Percentiles rank a stretch among this genome's conserved stretches.
These are phyloP conservation scores for Colletotrichum sp. DNA, from an alignment of 2,329 filamentous ascomycete species.

Conservation along the genomic window DNA sequence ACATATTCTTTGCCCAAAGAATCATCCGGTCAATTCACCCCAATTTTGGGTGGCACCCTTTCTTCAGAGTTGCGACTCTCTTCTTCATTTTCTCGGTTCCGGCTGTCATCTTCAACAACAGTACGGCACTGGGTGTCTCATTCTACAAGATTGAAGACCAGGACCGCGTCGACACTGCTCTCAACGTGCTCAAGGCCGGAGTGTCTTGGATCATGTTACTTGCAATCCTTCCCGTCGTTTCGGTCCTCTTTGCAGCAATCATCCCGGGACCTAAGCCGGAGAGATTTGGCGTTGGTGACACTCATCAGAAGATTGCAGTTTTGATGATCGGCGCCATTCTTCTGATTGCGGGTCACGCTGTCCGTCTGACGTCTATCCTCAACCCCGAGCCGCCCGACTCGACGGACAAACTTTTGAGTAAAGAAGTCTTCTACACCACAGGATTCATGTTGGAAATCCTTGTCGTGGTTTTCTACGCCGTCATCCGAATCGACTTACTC, in stretches of 20 bases:
- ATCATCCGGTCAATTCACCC: slow-evolving; percentile 42
- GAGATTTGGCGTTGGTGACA: slow-evolving; percentile 35
- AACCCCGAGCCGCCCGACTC: slow-evolving; percentile 23
- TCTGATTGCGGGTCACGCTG: slow-evolving; percentile 23
- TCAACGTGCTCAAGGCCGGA: slow-evolving; percentile 24
- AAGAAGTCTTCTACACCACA: slow-evolving; percentile 37
- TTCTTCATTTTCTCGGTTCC: slow-evolving; percentile 32
- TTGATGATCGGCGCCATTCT: slow-evolving; percentile 25
- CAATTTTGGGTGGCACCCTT: slow-evolving; percentile 37
- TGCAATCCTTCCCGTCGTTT: slow-evolving; percentile 23
- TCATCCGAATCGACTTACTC: slow-evolving; percentile 30
- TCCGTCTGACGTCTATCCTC: slow-evolving; percentile 28
- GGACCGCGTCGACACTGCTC: slow-evolving; percentile 14
- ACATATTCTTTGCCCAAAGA: slow-evolving; percentile 43
- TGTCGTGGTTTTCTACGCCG: slow-evolving; percentile 29
- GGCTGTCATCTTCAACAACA: slow-evolving; percentile 34
- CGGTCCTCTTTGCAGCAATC: slow-evolving; percentile 27
- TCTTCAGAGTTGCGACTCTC: slow-evolving; percentile 25
- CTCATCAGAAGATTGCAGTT: slow-evolving; percentile 32
- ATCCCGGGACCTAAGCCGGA: slow-evolving; percentile 32
- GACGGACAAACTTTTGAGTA: slow-evolving; percentile 33
- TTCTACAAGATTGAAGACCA: slow-evolving; percentile 24
- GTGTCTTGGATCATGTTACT: slow-evolving; percentile 28
- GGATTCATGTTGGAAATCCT: slow-evolving; percentile 36
- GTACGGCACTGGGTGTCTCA: slow-evolving; percentile 32